Evolutionary conservation across 176 grass and related monocot genomes (phyloP), one percentile per base, ranked within the genome.

Genomic region (Rhynchospora pubera): DNA sequence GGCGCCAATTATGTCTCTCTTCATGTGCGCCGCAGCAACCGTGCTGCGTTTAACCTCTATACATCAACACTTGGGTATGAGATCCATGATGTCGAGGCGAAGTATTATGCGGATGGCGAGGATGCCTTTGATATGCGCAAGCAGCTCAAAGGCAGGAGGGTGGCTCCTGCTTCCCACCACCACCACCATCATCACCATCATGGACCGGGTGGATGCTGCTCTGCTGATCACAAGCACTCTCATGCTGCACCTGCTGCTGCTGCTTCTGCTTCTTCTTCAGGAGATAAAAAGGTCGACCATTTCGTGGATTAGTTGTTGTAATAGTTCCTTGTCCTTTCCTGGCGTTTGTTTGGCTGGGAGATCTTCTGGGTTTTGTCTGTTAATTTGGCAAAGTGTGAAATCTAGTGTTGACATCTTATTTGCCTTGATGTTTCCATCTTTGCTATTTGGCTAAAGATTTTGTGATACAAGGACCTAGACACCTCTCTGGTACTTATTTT

Each of bases 1-100:
- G 90, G 87, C 28, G 92, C 95, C 57, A 92, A 93, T 65, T 98
- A 98, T 85, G 95, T 98, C 5, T 98, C 95, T 0, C 95, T 98
- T 61, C 95, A 98, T 67, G 95, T 98, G 62, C 92, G 92, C 43
- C 83, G 90, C 6, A 94, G 92, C 85, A 98, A 98, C 76, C 92
- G 95, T 10, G 95, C 95, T 4, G 92, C 92, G 24, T 89, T 94
- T 82, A 91, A 91, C 85, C 92, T 98, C 45, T 98, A 98, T 85
- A 98, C 83, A 34, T 91, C 90, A 28, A 90, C 92, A 14, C 92
- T 98, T 16, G 88, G 89, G 1, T 98, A 98, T 44, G 84, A 93
- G 88, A 94, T 97, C 88, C 88, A 92, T 34, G 91, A 94, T 44
- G 70, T 94, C 44, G 94, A 97, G 88, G 91, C 88, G 28, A 97